phyloP scores from a whole-genome alignment of 106 monocot genomes.

The Dendrobium nobile region DNA sequence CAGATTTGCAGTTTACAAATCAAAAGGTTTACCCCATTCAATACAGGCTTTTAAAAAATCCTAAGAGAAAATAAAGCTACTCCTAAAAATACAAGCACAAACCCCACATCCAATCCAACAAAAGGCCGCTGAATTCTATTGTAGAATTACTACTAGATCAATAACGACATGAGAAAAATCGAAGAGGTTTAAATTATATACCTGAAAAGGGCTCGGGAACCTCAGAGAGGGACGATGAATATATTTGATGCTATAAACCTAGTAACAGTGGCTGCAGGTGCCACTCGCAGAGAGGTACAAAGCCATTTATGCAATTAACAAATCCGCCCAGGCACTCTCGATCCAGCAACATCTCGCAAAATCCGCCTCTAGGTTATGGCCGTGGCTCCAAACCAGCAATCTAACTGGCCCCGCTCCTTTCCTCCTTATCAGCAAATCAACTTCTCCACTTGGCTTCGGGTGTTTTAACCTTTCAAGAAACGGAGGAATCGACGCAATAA shows the following conservation, averaged over 20 bases:
- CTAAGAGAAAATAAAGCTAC: background rate
- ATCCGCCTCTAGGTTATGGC: background rate
- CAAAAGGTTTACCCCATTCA: background rate
- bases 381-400: background rate
- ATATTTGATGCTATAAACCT: conserved; percentile 6
- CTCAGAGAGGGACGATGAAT: background rate
- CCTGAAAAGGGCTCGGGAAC: background rate
- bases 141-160: background rate
- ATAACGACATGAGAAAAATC: background rate
- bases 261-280: conserved; percentile 18
- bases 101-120: background rate
- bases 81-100: background rate
- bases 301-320: conserved; percentile 7
- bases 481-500: background rate
- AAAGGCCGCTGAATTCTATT: background rate
- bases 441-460: background rate
- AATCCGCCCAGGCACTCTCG: conserved; percentile 3
- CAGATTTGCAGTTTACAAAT: background rate
- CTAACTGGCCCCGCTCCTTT: background rate
- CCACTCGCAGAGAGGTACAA: conserved; percentile 27
- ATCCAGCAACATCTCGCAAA: conserved; percentile 8
- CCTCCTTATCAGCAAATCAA: background rate
- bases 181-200: background rate
- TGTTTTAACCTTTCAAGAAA: background rate
- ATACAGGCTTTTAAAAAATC: background rate